These are phyloP conservation scores for Sclerotinia nivalis DNA, from an alignment of 2,329 filamentous ascomycete genomes.

Conservation along the genomic window DNA sequence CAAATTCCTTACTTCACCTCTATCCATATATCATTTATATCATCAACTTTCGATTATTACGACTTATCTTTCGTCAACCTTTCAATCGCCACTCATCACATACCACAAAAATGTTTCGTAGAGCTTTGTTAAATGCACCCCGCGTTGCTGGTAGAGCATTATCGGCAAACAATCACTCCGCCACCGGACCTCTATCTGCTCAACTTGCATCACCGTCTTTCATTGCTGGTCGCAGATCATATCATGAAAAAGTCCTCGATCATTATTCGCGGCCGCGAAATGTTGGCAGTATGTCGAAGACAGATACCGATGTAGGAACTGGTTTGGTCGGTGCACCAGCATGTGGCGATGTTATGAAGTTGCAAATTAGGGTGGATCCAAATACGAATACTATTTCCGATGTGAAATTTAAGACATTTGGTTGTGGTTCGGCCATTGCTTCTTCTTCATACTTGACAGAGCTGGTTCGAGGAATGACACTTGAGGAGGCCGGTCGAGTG, in stretches of 20 bases:
- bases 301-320: constrained; percentile 80
- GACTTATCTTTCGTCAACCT: constrained; percentile 12
- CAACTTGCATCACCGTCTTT: constrained; percentile 34
- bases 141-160: constrained; percentile 38
- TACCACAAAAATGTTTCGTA: constrained; percentile 37
- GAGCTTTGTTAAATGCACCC: constrained; percentile 37
- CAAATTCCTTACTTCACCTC: neutral
- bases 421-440: constrained; percentile 91
- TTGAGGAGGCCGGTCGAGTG: constrained; percentile 90
- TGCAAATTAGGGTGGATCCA: constrained; percentile 90
- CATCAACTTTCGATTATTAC: neutral
- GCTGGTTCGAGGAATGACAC: constrained; percentile 90
- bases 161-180: constrained; percentile 34
- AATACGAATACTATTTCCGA: constrained; percentile 86
- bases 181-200: constrained; percentile 32
- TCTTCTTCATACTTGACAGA: constrained; percentile 93
- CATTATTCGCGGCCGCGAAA: constrained; percentile 81
- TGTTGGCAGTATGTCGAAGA: constrained; percentile 77
- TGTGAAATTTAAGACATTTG: constrained; percentile 98
- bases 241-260: constrained; percentile 60
- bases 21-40: neutral
- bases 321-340: constrained; percentile 89
- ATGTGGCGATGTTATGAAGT: constrained; percentile 90
- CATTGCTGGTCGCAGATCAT: constrained; percentile 37
- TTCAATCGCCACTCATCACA: constrained; percentile 8